Percentiles rank a stretch among this genome's conserved stretches.
These are phyloP conservation scores for Asterochloris sp. DNA, from an alignment of 139 green algal species.

Conservation along the genomic window DNA sequence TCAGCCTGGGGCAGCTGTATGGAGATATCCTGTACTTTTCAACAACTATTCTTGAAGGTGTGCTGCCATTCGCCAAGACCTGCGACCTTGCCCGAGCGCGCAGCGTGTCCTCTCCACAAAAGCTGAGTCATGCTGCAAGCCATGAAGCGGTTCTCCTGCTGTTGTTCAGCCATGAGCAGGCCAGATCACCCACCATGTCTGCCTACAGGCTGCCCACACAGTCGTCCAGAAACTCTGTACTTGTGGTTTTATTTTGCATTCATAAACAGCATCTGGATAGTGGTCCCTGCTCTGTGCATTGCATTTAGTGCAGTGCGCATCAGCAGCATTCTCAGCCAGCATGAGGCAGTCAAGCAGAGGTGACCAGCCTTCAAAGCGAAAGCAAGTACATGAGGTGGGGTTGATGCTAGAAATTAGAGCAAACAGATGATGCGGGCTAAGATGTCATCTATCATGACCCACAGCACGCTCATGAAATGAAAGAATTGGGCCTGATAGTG, in stretches of 20 bases:
- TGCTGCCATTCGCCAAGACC: background rate
- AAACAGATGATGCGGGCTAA: too few species aligned
- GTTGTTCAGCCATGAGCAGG: background rate
- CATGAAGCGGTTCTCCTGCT: background rate
- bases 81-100: background rate
- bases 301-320: background rate
- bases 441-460: too few species aligned
- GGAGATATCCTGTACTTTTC: conserved; percentile 87
- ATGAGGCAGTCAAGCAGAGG: too few species aligned
- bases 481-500: too few species aligned
- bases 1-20: conserved; percentile 85
- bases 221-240: conserved; percentile 73
- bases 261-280: conserved; percentile 74
- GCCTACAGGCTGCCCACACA: conserved; percentile 49
- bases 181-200: background rate
- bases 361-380: too few species aligned
- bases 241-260: conserved; percentile 89
- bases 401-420: too few species aligned
- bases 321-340: background rate
- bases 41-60: conserved; percentile 71
- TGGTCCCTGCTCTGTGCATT: conserved; percentile 38
- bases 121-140: background rate
- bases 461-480: too few species aligned
- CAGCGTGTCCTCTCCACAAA: background rate
- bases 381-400: too few species aligned